Conservation (phyloP, 257 asterid species). For the Plantago major region DNA sequence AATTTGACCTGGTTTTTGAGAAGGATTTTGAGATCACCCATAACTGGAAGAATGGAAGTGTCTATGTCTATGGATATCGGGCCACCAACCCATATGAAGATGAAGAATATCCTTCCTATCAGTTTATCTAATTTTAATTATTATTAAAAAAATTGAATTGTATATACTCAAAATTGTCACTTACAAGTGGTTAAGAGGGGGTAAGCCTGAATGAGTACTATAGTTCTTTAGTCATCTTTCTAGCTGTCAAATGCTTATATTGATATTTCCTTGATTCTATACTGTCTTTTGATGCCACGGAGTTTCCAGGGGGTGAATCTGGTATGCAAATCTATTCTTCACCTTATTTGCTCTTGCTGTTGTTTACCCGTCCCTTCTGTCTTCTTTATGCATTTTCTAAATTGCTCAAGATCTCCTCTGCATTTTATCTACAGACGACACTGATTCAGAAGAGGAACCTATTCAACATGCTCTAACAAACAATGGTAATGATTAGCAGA, state of each 20-base stretch:
- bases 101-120: constrained; percentile 67
- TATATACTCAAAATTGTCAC: neutral
- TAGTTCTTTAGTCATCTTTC: no score
- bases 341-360: neutral
- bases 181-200: neutral
- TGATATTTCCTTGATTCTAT: constrained; percentile 43
- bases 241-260: no score
- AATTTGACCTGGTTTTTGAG: constrained; percentile 59
- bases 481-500: constrained; percentile 40
- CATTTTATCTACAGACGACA: constrained; percentile 37
- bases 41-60: constrained; percentile 73
- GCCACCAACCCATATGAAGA: constrained; percentile 44
- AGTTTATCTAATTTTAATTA: neutral
- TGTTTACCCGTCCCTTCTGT: neutral
- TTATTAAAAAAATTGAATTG: neutral
- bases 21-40: constrained; percentile 60
- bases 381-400: no score
- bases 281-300: constrained; percentile 28
- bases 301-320: constrained; percentile 25
- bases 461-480: constrained; percentile 32
- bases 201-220: no score
- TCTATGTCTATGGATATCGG: constrained; percentile 65
- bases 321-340: constrained; percentile 25
- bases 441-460: constrained; percentile 57
- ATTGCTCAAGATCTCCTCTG: neutral